Conservation (phyloP, 108 stramenopile species). For the Fragilaria radians region DNA sequence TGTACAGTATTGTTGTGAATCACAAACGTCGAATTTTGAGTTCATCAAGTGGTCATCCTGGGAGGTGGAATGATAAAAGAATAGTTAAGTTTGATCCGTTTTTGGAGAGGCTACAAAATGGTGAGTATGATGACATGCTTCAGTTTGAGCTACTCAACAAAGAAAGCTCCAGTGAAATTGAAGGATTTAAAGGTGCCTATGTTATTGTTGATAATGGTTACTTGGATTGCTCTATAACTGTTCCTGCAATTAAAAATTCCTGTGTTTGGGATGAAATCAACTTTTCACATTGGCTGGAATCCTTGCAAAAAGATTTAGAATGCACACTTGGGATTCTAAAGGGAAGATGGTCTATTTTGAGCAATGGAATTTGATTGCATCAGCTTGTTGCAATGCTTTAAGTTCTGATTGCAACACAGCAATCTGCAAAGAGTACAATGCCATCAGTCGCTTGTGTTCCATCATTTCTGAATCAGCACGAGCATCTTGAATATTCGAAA, state of each 20-base stretch:
- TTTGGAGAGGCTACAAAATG: neutral
- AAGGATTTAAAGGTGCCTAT: conserved; percentile 14
- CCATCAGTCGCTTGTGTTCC: too few species aligned
- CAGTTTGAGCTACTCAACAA: neutral
- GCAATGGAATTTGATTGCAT: conserved; percentile 19
- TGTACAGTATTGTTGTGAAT: conserved; percentile 12
- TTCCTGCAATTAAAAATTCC: conserved; percentile 17
- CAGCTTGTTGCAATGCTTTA: too few species aligned
- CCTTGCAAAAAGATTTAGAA: conserved; percentile 41
- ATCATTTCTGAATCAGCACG: neutral
- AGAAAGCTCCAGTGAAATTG: neutral
- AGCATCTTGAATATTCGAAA: neutral
- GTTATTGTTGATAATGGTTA: conserved; percentile 41
- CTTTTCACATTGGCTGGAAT: conserved; percentile 19
- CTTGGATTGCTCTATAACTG: conserved; percentile 15
- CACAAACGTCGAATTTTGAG: conserved; percentile 10
- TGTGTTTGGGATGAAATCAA: neutral
- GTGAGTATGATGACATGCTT: neutral
- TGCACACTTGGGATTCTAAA: conserved; percentile 40
- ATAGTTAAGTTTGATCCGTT: conserved; percentile 3
- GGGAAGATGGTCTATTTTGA: conserved; percentile 14
- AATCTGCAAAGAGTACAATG: too few species aligned
- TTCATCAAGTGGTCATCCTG: conserved; percentile 8
- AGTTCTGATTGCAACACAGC: too few species aligned
- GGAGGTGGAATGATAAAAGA: conserved; percentile 11